phyloP scores from a whole-genome alignment of 2,329 filamentous ascomycete species.

The Ophiobolus disseminans region DNA sequence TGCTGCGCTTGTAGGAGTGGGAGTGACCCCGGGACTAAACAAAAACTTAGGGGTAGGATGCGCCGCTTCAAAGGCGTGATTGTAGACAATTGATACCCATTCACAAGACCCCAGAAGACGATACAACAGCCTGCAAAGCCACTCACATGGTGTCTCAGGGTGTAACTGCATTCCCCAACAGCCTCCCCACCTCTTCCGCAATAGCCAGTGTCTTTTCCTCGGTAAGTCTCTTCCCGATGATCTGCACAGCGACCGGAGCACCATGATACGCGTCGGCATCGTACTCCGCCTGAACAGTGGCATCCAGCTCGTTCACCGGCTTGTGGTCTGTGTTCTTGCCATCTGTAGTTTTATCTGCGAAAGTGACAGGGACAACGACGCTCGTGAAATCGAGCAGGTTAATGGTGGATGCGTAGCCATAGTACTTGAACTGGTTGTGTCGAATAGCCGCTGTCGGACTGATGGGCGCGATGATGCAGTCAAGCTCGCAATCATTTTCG shows the following conservation, averaged over 20 bases:
- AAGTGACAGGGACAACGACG: conserved; percentile 30
- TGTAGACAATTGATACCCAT: too few species aligned
- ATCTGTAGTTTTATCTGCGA: conserved; percentile 23
- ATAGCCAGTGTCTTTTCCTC: conserved; percentile 18
- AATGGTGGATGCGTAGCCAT: conserved; percentile 13
- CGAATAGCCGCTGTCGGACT: conserved; percentile 28
- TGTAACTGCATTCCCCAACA: conserved; percentile 5
- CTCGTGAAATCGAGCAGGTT: conserved; percentile 17
- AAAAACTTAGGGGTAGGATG: too few species aligned
- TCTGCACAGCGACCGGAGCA: conserved; percentile 16
- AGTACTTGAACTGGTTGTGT: conserved; percentile 16
- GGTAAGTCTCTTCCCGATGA: conserved; percentile 8
- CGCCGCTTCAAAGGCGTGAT: too few species aligned
- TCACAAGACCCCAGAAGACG: too few species aligned
- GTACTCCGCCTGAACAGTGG: conserved; percentile 8
- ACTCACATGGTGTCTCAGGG: too few species aligned
- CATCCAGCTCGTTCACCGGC: conserved; percentile 25
- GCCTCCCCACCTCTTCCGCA: conserved; percentile 8
- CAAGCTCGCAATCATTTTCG: conserved; percentile 7
- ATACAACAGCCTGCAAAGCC: too few species aligned
- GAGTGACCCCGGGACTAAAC: too few species aligned
- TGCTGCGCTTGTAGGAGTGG: too few species aligned
- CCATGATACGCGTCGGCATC: conserved; percentile 14
- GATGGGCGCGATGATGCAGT: conserved; percentile 15
- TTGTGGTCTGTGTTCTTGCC: conserved; percentile 11